Conservation (phyloP, 2,329 filamentous ascomycete species). For the Colletotrichum cordylinicola region DNA sequence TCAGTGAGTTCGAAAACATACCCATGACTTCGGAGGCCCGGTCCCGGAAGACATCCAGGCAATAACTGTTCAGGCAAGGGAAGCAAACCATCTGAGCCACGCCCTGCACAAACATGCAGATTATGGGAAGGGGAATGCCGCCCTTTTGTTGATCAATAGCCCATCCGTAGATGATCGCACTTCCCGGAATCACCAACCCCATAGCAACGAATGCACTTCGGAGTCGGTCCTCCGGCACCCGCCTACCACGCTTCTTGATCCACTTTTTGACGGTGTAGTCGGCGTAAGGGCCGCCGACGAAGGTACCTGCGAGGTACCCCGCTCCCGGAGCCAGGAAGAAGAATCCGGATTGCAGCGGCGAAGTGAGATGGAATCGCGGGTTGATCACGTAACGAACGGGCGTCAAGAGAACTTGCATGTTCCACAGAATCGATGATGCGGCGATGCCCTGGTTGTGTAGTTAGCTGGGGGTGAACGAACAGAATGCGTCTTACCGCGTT, state of each 20-base stretch:
- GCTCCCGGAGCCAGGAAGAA: constrained; percentile 75
- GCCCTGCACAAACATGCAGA: constrained; percentile 73
- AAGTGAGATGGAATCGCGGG: constrained; percentile 69
- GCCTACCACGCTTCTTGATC: constrained; percentile 59
- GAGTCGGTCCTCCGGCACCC: constrained; percentile 74
- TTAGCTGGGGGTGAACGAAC: neutral
- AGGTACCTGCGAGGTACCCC: constrained; percentile 70
- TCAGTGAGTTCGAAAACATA: neutral
- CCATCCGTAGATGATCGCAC: constrained; percentile 75
- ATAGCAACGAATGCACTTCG: constrained; percentile 66
- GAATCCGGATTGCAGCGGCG: constrained; percentile 68
- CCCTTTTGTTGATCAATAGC: constrained; percentile 38
- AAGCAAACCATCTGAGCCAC: constrained; percentile 74
- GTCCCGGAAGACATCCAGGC: constrained; percentile 20
- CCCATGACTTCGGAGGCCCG: constrained; percentile 21
- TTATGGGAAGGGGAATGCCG: constrained; percentile 59
- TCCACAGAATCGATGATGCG: constrained; percentile 69
- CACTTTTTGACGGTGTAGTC: constrained; percentile 69
- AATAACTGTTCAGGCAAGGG: constrained; percentile 68
- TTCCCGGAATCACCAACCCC: constrained; percentile 64
- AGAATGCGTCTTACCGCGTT: neutral
- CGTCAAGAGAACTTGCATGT: constrained; percentile 73
- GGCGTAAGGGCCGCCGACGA: constrained; percentile 73
- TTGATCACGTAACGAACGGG: constrained; percentile 75
- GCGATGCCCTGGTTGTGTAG: constrained; percentile 45